A percentile compares a stretch with the other conserved stretches of the same genome.
These are phyloP conservation scores for Ceratobasidium sp. DNA, from an alignment of 1,284 basidiomycete species.

Conservation along the genomic window DNA sequence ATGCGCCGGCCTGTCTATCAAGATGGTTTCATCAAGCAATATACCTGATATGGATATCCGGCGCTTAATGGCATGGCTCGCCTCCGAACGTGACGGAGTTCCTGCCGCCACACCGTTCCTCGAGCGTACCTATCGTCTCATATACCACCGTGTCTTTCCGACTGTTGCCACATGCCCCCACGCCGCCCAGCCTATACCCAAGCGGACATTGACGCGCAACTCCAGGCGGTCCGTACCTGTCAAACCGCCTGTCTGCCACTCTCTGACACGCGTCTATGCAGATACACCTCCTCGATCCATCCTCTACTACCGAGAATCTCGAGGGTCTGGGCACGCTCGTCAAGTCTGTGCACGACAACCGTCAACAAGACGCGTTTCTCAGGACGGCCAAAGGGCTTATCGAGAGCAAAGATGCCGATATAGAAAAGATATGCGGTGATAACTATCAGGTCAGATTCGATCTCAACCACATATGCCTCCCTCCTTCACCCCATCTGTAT, in stretches of 20 bases:
- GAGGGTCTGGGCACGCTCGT: slow-evolving; percentile 93
- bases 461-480: slow-evolving; percentile 4
- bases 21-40: not conserved
- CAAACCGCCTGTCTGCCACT: not conserved
- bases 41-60: slow-evolving; percentile 3
- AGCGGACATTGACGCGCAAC: slow-evolving; percentile 42
- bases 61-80: slow-evolving; percentile 10
- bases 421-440: slow-evolving; percentile 92
- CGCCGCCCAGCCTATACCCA: slow-evolving; percentile 39
- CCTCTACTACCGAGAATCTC: slow-evolving; percentile 87
- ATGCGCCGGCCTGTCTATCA: not conserved
- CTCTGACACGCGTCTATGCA: slow-evolving; percentile 66
- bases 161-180: slow-evolving; percentile 37
- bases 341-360: slow-evolving; percentile 88
- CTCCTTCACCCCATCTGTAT: not conserved
- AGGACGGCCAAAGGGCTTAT: slow-evolving; percentile 87
- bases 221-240: slow-evolving; percentile 37
- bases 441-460: slow-evolving; percentile 76
- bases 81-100: slow-evolving; percentile 8
- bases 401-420: slow-evolving; percentile 92
- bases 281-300: slow-evolving; percentile 84
- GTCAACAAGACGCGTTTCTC: slow-evolving; percentile 91
- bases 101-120: not conserved
- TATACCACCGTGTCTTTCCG: slow-evolving; percentile 1
- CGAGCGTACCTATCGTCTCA: not conserved